phyloP scores from a whole-genome alignment of 2,329 filamentous ascomycete genomes.

The Penicillium sp. region DNA sequence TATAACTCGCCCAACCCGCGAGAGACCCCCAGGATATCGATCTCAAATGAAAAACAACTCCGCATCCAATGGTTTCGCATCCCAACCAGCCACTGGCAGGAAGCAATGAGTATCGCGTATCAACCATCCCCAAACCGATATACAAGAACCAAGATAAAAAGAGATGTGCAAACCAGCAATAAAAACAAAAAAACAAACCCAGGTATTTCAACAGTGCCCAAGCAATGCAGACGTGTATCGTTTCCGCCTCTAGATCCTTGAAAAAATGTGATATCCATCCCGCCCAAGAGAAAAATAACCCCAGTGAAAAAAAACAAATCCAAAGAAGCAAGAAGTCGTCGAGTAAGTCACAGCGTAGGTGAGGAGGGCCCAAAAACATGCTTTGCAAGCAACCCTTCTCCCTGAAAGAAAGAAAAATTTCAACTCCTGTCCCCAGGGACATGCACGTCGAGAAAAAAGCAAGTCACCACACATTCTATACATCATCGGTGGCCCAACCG shows the following conservation, averaged over 20 bases:
- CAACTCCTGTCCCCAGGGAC: constrained; percentile 38
- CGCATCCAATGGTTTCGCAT: constrained; percentile 40
- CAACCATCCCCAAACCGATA: constrained; percentile 35
- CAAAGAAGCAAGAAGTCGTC: constrained; percentile 27
- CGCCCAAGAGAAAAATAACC: constrained; percentile 29
- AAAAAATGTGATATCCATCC: constrained; percentile 37
- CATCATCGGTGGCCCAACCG: constrained; percentile 36
- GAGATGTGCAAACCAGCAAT: constrained; percentile 21
- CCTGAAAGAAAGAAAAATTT: constrained; percentile 28
- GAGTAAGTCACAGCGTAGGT: constrained; percentile 28
- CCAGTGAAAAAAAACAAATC: constrained; percentile 25
- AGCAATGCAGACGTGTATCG: constrained; percentile 47
- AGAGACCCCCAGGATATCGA: constrained; percentile 34
- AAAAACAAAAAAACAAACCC: constrained; percentile 29
- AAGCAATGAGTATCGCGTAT: constrained; percentile 33
- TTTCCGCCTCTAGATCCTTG: constrained; percentile 45
- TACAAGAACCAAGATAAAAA: constrained; percentile 31
- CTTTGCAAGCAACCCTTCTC: constrained; percentile 16
- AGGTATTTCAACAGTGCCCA: constrained; percentile 38
- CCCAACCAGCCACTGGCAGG: constrained; percentile 31
- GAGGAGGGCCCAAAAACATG: constrained; percentile 28
- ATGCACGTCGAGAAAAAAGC: constrained; percentile 33
- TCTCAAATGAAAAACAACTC: constrained; percentile 35
- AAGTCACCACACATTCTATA: constrained; percentile 42
- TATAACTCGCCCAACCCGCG: constrained; percentile 28